These are phyloP conservation scores for Piromyces finnis DNA, from an alignment of 192 early-diverging fungal genomes.

Conservation along the genomic window DNA sequence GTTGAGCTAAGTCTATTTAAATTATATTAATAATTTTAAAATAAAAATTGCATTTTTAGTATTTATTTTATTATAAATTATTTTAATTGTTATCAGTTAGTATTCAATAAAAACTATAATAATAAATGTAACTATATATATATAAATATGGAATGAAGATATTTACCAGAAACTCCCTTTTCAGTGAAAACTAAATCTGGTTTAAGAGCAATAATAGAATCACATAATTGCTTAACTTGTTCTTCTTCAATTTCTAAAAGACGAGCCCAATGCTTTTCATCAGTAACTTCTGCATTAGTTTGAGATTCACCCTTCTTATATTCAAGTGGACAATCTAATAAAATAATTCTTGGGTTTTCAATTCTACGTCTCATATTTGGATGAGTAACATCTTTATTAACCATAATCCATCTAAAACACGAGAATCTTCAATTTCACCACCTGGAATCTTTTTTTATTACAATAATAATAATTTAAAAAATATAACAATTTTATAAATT, in stretches of 20 bases:
- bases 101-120: too few relatives aligned
- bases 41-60: too few relatives aligned
- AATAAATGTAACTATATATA: too few relatives aligned
- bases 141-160: neutral
- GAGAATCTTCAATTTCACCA: slow-evolving; percentile 89
- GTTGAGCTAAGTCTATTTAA: slow-evolving; percentile 77
- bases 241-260: slow-evolving; percentile 98
- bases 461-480: too few relatives aligned
- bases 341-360: slow-evolving; percentile 86
- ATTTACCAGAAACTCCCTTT: slow-evolving; percentile 83
- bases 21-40: too few relatives aligned
- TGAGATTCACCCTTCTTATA: slow-evolving; percentile 99
- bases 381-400: slow-evolving; percentile 99
- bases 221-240: slow-evolving; percentile 91
- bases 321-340: slow-evolving; percentile 96
- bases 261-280: slow-evolving; percentile 91
- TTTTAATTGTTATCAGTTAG: too few relatives aligned
- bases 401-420: slow-evolving; percentile 93
- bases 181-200: slow-evolving; percentile 97
- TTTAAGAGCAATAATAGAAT: slow-evolving; percentile 87
- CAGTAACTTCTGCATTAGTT: slow-evolving; percentile 93
- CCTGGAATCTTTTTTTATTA: slow-evolving; percentile 75
- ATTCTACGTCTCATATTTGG: slow-evolving; percentile 90
- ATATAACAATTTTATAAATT: too few relatives aligned
- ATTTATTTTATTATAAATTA: too few relatives aligned